phyloP scores from a whole-genome alignment of 768 basidiomycete genomes.

The Trametes cubensis region DNA sequence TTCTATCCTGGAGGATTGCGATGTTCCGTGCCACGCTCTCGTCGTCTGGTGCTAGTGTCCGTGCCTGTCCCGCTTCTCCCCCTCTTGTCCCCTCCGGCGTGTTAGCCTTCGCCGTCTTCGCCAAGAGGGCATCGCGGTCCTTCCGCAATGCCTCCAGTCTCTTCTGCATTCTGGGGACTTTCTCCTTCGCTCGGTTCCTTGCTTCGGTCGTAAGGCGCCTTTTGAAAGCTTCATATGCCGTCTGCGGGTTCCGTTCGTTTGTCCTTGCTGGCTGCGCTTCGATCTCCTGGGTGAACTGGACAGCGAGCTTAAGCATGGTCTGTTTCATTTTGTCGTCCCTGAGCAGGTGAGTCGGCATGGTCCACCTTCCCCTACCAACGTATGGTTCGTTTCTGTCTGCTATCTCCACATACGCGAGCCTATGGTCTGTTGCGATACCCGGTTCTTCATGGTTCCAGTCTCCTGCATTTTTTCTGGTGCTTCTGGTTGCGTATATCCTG shows the following conservation, averaged over 20 bases:
- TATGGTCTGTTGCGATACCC: slow-evolving; percentile 5
- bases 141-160: neutral
- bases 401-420: neutral
- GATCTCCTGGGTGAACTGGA: too few relatives aligned
- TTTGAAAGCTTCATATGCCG: neutral
- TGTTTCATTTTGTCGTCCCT: neutral
- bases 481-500: neutral
- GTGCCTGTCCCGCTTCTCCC: neutral
- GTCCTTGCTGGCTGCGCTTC: too few relatives aligned
- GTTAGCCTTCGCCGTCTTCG: neutral
- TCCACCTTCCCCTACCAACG: slow-evolving; percentile 18
- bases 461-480: neutral
- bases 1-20: neutral
- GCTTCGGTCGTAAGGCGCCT: neutral
- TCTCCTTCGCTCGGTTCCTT: neutral
- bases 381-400: neutral
- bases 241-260: neutral
- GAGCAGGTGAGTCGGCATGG: neutral
- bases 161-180: neutral
- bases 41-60: neutral
- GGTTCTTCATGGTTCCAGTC: neutral
- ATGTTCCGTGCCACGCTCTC: too few relatives aligned
- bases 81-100: neutral
- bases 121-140: neutral
- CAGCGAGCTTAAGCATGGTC: neutral